These are phyloP conservation scores for sunflower (Helianthus annuus) DNA, from an alignment of 129 eudicot genomes.

Conservation along the genomic window DNA sequence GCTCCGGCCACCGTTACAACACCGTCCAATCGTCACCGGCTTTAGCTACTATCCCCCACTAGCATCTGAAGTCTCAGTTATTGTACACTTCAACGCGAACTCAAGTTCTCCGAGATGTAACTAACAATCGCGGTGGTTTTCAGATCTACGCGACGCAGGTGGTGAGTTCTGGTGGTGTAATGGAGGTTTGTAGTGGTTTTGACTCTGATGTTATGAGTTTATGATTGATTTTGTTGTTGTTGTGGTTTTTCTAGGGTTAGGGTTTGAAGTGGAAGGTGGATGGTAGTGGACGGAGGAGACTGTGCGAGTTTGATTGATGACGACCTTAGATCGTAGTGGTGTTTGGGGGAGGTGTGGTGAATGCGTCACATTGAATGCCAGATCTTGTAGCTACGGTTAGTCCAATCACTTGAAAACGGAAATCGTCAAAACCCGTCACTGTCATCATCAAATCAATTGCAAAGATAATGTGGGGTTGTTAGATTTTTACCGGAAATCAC, in stretches of 20 bases:
- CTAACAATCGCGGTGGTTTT: neutral
- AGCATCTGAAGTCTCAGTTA: no score
- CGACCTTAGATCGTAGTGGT: conserved; percentile 56
- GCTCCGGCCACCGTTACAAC: neutral
- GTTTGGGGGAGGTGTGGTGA: conserved; percentile 54
- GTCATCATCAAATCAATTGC: no score
- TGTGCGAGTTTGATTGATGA: conserved; percentile 44
- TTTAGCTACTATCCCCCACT: no score
- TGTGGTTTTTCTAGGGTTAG: conserved; percentile 12
- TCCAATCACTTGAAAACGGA: no score
- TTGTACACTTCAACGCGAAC: neutral
- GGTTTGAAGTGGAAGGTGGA: conserved; percentile 36
- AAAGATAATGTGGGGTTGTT: no score
- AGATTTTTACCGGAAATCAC: no score
- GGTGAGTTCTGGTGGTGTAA: conserved; percentile 21
- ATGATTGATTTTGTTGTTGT: neutral
- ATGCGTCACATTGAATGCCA: conserved; percentile 91
- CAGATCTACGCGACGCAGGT: neutral
- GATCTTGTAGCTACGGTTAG: conserved; percentile 68
- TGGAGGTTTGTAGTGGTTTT: neutral
- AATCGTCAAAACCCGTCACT: no score
- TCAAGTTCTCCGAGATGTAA: conserved; percentile 8
- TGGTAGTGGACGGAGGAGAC: conserved; percentile 5
- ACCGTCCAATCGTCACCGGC: no score
- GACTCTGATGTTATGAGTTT: conserved; percentile 1